These are phyloP conservation scores for Leishmania lainsoni DNA, from an alignment of 208 protist genomes.

Conservation along the genomic window DNA sequence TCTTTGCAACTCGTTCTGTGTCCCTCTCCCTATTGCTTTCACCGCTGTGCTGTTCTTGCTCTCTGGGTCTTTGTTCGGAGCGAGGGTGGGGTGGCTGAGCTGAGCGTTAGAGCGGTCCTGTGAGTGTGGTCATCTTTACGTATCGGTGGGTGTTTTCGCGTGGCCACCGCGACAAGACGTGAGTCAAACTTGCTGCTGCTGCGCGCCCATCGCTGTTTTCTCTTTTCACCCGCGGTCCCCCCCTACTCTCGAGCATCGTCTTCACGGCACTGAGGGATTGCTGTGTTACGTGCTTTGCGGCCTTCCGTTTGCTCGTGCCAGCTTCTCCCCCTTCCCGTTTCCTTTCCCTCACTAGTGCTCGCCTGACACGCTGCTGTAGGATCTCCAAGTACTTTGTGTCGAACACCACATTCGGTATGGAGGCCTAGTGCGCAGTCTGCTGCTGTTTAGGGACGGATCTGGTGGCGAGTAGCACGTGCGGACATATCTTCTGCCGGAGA, in stretches of 20 bases:
- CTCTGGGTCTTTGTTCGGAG: background rate
- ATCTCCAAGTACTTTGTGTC: constrained; percentile 61
- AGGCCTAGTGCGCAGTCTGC: constrained; percentile 55
- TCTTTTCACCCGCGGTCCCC: background rate
- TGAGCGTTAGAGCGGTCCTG: background rate
- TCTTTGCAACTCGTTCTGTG: background rate
- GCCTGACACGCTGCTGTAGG: background rate
- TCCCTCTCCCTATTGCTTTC: background rate
- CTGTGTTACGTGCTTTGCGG: background rate
- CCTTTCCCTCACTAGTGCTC: background rate
- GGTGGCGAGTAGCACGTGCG: constrained; percentile 46
- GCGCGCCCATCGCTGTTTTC: background rate
- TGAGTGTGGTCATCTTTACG: background rate
- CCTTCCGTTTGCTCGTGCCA: background rate
- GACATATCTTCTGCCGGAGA: constrained; percentile 62
- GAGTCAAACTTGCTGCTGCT: background rate
- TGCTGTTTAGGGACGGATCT: constrained; percentile 49
- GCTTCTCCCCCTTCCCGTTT: constrained; percentile 5
- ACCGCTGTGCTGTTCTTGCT: background rate
- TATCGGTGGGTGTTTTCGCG: background rate
- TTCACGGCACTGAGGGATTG: background rate
- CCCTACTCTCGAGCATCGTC: background rate
- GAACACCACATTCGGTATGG: constrained; percentile 38
- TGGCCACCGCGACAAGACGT: background rate
- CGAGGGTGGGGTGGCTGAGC: background rate